These are phyloP conservation scores for Plasmodium gonderi DNA, from an alignment of 169 alveolate genomes.

Conservation along the genomic window DNA sequence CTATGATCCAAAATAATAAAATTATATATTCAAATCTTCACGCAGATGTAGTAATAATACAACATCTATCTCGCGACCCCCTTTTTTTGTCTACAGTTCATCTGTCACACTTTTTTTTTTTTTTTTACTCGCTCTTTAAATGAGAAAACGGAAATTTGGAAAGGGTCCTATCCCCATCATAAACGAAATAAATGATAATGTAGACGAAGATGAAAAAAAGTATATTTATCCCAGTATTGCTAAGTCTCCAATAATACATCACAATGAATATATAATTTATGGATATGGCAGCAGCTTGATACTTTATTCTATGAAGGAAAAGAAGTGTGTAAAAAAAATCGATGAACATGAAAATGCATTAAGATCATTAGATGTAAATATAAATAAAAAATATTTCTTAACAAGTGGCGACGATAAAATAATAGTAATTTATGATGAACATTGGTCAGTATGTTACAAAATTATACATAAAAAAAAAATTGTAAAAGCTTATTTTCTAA, in stretches of 20 bases:
- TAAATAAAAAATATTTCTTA: slow-evolving; percentile 19
- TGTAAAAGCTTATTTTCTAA: slow-evolving; percentile 54
- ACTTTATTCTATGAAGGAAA: slow-evolving; percentile 34
- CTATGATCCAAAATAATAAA: no score
- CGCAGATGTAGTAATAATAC: no score
- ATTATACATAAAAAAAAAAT: slow-evolving; percentile 59
- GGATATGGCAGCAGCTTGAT: slow-evolving; percentile 51
- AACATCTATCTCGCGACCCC: no score
- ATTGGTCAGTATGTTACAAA: slow-evolving; percentile 24
- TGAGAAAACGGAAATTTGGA: slow-evolving; percentile 5
- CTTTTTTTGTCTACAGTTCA: no score
- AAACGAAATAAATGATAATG: neutral
- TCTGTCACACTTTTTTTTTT: no score
- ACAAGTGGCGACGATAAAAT: slow-evolving; percentile 67
- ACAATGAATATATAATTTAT: slow-evolving; percentile 36
- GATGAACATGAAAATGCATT: slow-evolving; percentile 35
- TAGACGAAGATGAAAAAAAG: slow-evolving; percentile 29
- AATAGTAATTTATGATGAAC: slow-evolving; percentile 43
- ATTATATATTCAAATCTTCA: no score
- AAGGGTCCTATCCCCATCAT: neutral
- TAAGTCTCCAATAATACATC: slow-evolving; percentile 32
- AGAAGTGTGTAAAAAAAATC: slow-evolving; percentile 33
- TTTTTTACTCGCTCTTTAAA: no score
- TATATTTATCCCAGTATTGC: slow-evolving; percentile 61
- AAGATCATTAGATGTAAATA: slow-evolving; percentile 59